Conservation (phyloP, 2,329 filamentous ascomycete genomes). For the Stachybotrys chartarum region DNA sequence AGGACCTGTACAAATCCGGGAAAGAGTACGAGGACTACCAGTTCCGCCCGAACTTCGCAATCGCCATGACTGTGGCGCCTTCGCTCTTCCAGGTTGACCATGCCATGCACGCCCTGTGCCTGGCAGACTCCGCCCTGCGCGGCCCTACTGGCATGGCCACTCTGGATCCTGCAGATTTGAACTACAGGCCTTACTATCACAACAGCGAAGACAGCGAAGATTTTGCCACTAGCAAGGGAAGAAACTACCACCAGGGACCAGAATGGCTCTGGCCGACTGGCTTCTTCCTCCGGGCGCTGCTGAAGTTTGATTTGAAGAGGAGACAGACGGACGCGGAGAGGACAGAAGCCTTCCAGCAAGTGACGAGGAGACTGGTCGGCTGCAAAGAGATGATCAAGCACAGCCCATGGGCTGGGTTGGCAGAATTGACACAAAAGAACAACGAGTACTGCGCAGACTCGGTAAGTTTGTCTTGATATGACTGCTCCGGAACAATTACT, state of each 20-base stretch:
- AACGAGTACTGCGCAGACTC: slow-evolving; percentile 82
- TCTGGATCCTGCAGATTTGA: slow-evolving; percentile 82
- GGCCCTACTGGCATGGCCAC: slow-evolving; percentile 95
- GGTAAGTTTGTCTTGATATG: slow-evolving; percentile 43
- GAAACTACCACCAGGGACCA: slow-evolving; percentile 97
- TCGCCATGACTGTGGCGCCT: slow-evolving; percentile 91
- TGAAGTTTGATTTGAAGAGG: slow-evolving; percentile 81
- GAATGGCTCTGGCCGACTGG: slow-evolving; percentile 98
- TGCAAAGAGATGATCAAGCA: slow-evolving; percentile 80
- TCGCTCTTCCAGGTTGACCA: slow-evolving; percentile 75
- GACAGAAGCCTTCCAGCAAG: slow-evolving; percentile 89
- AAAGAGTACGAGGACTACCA: slow-evolving; percentile 99
- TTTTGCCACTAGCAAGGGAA: slow-evolving; percentile 85
- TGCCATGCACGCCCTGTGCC: slow-evolving; percentile 70
- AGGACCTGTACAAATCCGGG: slow-evolving; percentile 87
- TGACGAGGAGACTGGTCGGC: slow-evolving; percentile 71
- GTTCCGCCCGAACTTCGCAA: slow-evolving; percentile 85
- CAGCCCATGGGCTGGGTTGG: slow-evolving; percentile 82
- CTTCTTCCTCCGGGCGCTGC: slow-evolving; percentile 84
- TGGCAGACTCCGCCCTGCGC: slow-evolving; percentile 72
- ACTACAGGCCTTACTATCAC: slow-evolving; percentile 91
- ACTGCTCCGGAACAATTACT: slow-evolving; percentile 4
- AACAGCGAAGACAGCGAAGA: slow-evolving; percentile 91
- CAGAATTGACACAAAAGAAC: slow-evolving; percentile 87
- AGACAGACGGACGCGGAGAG: slow-evolving; percentile 53